Conservation (phyloP, 129 eudicot species). For the Arctium lappa region DNA sequence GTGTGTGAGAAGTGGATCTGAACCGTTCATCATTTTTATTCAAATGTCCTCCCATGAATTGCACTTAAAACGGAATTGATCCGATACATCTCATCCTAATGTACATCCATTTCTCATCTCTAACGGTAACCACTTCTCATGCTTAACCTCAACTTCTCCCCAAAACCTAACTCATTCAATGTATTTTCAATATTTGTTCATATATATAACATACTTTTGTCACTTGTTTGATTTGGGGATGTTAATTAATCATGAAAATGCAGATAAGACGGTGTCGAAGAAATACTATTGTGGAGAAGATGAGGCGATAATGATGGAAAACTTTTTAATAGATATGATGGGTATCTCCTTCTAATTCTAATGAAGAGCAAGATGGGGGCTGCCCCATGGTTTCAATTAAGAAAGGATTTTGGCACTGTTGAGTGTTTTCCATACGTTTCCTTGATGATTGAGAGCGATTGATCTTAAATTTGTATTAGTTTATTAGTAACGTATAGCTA, state of each 20-base stretch:
- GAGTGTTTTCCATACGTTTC: not conserved
- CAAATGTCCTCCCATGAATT: no score
- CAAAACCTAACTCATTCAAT: not conserved
- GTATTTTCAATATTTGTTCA: slow-evolving; percentile 46
- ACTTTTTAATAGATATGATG: slow-evolving; percentile 56
- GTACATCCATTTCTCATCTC: no score
- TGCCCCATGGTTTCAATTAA: no score
- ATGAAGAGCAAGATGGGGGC: not conserved
- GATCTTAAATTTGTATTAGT: not conserved
- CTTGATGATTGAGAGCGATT: not conserved
- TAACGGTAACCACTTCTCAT: no score
- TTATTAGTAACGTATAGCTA: not conserved
- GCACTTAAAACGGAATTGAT: no score
- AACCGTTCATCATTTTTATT: no score
- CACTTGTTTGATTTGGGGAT: not conserved
- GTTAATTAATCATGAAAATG: not conserved
- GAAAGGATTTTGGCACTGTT: not conserved
- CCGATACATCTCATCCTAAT: no score
- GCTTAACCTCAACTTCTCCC: no score
- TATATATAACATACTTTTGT: not conserved
- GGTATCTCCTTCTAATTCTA: slow-evolving; percentile 38
- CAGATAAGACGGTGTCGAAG: slow-evolving; percentile 30
- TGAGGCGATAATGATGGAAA: slow-evolving; percentile 61
- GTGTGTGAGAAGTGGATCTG: no score
- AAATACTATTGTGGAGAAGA: slow-evolving; percentile 38